These are phyloP conservation scores for Cladophialophora carrionii DNA, from an alignment of 2,329 filamentous ascomycete species.

Conservation along the genomic window DNA sequence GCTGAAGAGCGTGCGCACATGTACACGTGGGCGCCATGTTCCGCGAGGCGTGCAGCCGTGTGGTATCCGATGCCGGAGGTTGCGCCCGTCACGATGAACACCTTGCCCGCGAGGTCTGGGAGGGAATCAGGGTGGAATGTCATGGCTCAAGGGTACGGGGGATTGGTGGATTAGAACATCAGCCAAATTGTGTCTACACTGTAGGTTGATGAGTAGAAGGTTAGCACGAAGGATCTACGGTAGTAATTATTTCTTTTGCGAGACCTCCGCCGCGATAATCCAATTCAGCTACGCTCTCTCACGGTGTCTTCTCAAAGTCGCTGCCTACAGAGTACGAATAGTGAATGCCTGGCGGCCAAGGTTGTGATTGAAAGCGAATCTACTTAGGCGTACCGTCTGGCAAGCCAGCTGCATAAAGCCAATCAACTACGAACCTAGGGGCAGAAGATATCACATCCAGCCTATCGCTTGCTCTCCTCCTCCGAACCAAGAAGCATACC, in stretches of 20 bases:
- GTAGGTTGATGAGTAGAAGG: too few species aligned
- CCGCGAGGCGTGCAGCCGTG: constrained; percentile 49
- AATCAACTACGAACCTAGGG: neutral
- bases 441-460: neutral
- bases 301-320: too few species aligned
- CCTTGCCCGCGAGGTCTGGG: constrained; percentile 47
- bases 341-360: too few species aligned
- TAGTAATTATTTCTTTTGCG: too few species aligned
- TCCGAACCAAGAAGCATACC: neutral
- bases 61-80: constrained; percentile 46
- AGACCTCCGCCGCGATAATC: neutral
- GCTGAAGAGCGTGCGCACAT: constrained; percentile 48
- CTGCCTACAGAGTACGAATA: too few species aligned
- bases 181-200: too few species aligned
- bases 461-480: too few species aligned
- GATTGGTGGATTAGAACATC: too few species aligned
- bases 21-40: constrained; percentile 52
- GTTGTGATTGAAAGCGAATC: neutral
- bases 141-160: neutral
- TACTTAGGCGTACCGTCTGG: neutral
- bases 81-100: constrained; percentile 51
- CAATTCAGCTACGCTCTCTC: neutral
- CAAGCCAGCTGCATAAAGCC: constrained; percentile 19
- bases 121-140: constrained; percentile 36
- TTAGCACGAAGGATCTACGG: too few species aligned